Evolutionary conservation across 2,329 filamentous ascomycete genomes (phyloP), one percentile per base, ranked within the genome.

Genomic region (Penicillium concentricum): DNA sequence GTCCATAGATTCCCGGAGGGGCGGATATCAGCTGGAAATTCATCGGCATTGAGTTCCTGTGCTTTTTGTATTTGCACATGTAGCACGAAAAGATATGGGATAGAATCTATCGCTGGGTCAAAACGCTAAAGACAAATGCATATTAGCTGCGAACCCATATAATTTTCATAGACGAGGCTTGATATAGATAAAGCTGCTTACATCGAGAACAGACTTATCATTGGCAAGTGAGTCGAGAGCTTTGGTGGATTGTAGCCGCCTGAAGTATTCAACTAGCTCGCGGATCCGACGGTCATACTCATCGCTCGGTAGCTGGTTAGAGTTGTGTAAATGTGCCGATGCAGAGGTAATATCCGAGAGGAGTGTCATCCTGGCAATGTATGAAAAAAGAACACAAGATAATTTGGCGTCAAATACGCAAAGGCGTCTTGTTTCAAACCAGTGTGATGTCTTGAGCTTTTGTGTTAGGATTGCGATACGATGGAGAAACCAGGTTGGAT

Each of bases 81-180:
- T 37, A 89, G 76, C 45, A 82, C 75, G 59, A 78, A 80, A 48
- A 85, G 73, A 70, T 87, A 88, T 9, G 83, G 76, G 59, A 88
- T 78, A 18, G 83, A 82, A 68, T 88, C 84, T 38, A 78, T 70
- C 8, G 79, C 71, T 20, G 87, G 85, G 63, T 87, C 78, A 56
- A 87, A 63, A 35, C 64, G 56, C 68, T 60, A 50, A 4, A 20
- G 10, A 51, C 5, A 43, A 15, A 38, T 37, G 46, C 39, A 32
- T 28, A 24, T 35, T 48, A 54, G 51, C 24, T 24, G 26, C 13
- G 3, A 39, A 15, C 16, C 22, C 12, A 32, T 37, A 30, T 10
- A 28, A n/a, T 28, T 20, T 13, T 42, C 13, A n/a, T 4, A 26
- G 8, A 28, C 22, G 5, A 51, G 34, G 5, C 12, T 13, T 24